Conservation (phyloP, 352 stramenopile genomes). For the Globisporangium polare region DNA sequence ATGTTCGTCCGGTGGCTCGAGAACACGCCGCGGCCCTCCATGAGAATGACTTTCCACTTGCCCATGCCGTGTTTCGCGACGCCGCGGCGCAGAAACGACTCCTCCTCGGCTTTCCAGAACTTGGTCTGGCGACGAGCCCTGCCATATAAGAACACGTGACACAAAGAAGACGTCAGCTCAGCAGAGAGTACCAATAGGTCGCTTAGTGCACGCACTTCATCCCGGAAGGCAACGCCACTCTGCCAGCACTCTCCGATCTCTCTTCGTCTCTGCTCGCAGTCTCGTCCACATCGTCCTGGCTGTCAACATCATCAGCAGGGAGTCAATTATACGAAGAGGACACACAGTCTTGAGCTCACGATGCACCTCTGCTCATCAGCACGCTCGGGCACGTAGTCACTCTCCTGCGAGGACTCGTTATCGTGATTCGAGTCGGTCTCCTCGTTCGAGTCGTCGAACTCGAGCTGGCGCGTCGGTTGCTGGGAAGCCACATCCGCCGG, state of each 20-base stretch:
- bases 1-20: constrained; percentile 45
- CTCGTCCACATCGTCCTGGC: not conserved
- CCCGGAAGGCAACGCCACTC: not conserved
- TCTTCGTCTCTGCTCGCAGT: not conserved
- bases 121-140: constrained; percentile 24
- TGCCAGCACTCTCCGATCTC: not conserved
- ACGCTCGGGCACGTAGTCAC: not conserved
- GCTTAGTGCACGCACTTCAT: not conserved
- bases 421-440: not conserved
- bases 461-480: constrained; percentile 23
- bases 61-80: constrained; percentile 38
- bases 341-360: not conserved
- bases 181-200: not conserved
- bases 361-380: not conserved
- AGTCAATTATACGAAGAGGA: not conserved
- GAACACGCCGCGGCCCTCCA: constrained; percentile 35
- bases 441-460: constrained; percentile 23
- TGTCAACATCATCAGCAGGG: no score
- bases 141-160: not conserved
- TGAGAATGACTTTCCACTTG: constrained; percentile 47
- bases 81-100: constrained; percentile 31
- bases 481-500: not conserved
- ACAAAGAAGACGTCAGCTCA: not conserved
- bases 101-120: constrained; percentile 45
- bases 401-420: constrained; percentile 3